These are phyloP conservation scores for Coemansia sp. DNA, from an alignment of 192 early-diverging fungal genomes.

Conservation along the genomic window DNA sequence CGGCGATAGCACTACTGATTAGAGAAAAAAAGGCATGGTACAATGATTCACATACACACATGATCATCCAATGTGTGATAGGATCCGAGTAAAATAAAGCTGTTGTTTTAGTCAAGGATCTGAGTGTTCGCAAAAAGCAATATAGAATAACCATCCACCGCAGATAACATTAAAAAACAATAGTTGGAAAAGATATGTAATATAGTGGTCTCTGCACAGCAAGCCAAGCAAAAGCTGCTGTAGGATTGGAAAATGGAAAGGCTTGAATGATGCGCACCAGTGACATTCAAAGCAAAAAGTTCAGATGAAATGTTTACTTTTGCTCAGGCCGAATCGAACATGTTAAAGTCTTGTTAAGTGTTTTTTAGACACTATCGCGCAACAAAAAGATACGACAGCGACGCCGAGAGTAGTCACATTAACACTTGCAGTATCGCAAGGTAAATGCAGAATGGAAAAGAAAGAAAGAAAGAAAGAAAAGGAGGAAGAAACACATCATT, in stretches of 20 bases:
- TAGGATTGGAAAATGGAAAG: slow-evolving; percentile 6
- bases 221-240: neutral
- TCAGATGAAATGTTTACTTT: neutral
- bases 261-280: neutral
- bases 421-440: neutral
- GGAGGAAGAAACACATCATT: slow-evolving; percentile 10
- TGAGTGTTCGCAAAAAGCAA: neutral
- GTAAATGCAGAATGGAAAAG: neutral
- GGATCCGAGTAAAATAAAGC: neutral
- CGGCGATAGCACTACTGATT: neutral
- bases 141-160: neutral
- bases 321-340: neutral
- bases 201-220: neutral
- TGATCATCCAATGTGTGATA: neutral
- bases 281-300: neutral
- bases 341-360: neutral
- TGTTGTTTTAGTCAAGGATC: neutral
- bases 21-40: slow-evolving; percentile 12
- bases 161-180: slow-evolving; percentile 1
- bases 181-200: neutral
- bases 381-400: neutral
- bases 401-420: neutral
- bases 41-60: neutral
- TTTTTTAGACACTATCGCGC: neutral
- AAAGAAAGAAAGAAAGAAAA: slow-evolving; percentile 5